A percentile compares a stretch with the other conserved stretches of the same genome.
Evolutionary conservation across 164 flowering plant genomes (phyloP).

Genomic region (grape (Vitis vinifera)): ASM3070453v1 NC_081805.1:3102001-3102500

Average conservation of each 20-base stretch:
- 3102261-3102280: conserved; percentile 26
- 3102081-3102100: background rate
- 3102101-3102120: conserved; percentile 15
- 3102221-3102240: conserved; percentile 46
- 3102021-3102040: conserved; percentile 58
- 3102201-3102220: background rate
- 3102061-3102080: conserved; percentile 4
- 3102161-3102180: conserved; percentile 20
- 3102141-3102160: conserved; percentile 20
- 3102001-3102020: conserved; percentile 55
- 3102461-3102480: background rate
- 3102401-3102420: too few species aligned
- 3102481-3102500: background rate
- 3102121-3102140: conserved; percentile 21
- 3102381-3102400: too few species aligned
- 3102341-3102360: background rate
- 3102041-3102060: conserved; percentile 57
- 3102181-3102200: background rate
- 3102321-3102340: conserved; percentile 4
- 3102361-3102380: too few species aligned
- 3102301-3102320: background rate
- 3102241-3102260: conserved; percentile 63
- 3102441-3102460: background rate
- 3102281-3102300: background rate
- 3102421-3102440: too few species aligned